These are phyloP conservation scores for Globisporangium nagaii DNA, from an alignment of 352 stramenopile species.

Conservation along the genomic window DNA sequence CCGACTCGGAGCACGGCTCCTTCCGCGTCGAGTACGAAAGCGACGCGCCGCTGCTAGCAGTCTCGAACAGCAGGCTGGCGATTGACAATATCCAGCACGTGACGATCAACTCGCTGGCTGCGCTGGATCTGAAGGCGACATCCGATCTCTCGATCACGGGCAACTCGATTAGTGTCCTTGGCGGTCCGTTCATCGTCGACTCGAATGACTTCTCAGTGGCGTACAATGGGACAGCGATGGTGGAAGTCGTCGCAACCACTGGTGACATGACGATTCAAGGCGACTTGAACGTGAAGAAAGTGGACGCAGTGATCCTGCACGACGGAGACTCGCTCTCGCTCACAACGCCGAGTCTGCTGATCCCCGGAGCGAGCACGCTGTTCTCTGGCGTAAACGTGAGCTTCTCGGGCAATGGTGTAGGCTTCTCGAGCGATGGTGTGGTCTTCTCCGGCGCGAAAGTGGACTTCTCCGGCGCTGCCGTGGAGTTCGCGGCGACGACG, in stretches of 20 bases:
- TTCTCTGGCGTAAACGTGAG: conserved; percentile 6
- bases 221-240: conserved; percentile 1
- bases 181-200: conserved; percentile 22
- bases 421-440: neutral
- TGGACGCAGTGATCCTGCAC: conserved; percentile 21
- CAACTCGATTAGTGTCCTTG: conserved; percentile 16
- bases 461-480: conserved; percentile 7
- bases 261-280: conserved; percentile 24
- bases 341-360: conserved; percentile 12
- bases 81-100: conserved; percentile 31
- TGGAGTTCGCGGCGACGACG: conserved; percentile 6
- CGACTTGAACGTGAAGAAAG: conserved; percentile 15
- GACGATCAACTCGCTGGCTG: conserved; percentile 21
- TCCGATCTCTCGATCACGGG: conserved; percentile 28
- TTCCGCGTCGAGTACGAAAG: conserved; percentile 40
- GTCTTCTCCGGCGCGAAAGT: neutral
- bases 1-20: conserved; percentile 15
- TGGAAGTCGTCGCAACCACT: conserved; percentile 14
- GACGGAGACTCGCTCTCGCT: conserved; percentile 26
- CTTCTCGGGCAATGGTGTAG: neutral
- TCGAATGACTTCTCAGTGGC: conserved; percentile 21
- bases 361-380: conserved; percentile 5
- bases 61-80: conserved; percentile 21
- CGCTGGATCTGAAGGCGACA: conserved; percentile 25
- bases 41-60: conserved; percentile 18